Evolutionary conservation across 345 rosid species (phyloP).

Genomic region (Populus pruinosa): DNA sequence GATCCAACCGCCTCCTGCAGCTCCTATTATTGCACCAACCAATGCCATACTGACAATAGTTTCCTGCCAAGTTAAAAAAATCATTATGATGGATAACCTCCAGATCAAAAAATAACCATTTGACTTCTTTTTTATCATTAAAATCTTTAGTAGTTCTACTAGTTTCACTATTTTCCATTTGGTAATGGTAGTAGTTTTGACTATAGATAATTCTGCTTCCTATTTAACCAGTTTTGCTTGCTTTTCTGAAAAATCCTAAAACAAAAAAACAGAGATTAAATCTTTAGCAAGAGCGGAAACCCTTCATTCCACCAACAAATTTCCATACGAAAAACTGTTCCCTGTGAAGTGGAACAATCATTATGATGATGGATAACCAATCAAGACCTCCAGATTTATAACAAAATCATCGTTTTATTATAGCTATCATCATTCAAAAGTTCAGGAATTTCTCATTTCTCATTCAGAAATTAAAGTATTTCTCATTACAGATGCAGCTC

Average conservation of each 20-base stretch:
- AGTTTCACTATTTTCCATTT: not conserved
- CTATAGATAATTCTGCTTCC: not conserved
- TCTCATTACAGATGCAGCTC: not conserved
- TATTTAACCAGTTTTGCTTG: not conserved
- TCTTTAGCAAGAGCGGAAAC: not conserved
- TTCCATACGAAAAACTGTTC: not conserved
- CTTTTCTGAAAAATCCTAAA: not conserved
- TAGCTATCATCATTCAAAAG: not conserved
- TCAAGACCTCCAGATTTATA: not conserved
- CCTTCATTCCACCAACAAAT: not conserved
- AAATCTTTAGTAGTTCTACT: not conserved
- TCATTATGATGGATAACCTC: not conserved
- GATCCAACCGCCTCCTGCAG: conserved; percentile 93
- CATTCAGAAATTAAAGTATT: not conserved
- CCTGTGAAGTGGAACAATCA: not conserved
- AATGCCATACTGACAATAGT: conserved; percentile 98
- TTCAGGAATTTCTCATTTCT: not conserved
- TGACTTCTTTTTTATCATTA: not conserved
- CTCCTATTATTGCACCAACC: conserved; percentile 95
- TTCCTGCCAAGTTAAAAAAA: conserved; percentile 55
- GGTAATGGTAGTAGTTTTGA: not conserved
- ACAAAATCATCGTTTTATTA: not conserved
- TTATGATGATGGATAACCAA: not conserved
- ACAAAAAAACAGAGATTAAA: too few relatives aligned
- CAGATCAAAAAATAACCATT: not conserved